Percentiles rank a stretch among this genome's conserved stretches.
Conservation (phyloP, 805 yeast species). For the Ogataea naganishii region DNA sequence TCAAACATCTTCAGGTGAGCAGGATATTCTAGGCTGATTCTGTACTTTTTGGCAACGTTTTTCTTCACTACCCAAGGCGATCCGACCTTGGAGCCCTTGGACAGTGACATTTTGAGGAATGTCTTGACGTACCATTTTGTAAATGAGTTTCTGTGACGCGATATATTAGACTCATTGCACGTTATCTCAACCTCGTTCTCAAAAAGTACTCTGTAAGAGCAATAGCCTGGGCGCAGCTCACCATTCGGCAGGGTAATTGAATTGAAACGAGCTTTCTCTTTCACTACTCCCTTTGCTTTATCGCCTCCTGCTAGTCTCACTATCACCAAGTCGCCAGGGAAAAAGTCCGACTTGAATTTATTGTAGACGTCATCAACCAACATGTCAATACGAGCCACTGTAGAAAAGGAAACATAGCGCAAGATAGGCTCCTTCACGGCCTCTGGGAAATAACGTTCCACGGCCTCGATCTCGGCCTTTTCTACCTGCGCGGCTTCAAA, state of each 20-base stretch:
- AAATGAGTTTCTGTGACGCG: slow-evolving; percentile 78
- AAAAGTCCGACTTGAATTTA: slow-evolving; percentile 71
- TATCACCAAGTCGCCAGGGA: slow-evolving; percentile 82
- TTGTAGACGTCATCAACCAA: slow-evolving; percentile 82
- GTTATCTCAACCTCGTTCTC: slow-evolving; percentile 45
- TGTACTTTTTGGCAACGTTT: slow-evolving; percentile 60
- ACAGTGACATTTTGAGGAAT: slow-evolving; percentile 70
- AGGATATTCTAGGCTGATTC: slow-evolving; percentile 56
- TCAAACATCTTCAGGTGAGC: slow-evolving; percentile 35
- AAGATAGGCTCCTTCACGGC: slow-evolving; percentile 89
- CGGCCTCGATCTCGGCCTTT: slow-evolving; percentile 48
- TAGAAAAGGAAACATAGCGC: slow-evolving; percentile 72
- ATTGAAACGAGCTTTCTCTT: slow-evolving; percentile 81
- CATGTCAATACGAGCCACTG: slow-evolving; percentile 72
- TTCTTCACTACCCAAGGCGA: slow-evolving; percentile 94
- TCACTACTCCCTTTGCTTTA: slow-evolving; percentile 48
- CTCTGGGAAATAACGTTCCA: slow-evolving; percentile 82
- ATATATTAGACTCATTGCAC: slow-evolving; percentile 63
- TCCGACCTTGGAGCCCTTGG: slow-evolving; percentile 75
- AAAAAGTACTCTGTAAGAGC: slow-evolving; percentile 66
- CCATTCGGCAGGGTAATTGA: slow-evolving; percentile 30
- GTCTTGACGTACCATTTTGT: slow-evolving; percentile 87
- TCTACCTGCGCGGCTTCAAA: slow-evolving; percentile 85
- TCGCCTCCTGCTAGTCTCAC: slow-evolving; percentile 41
- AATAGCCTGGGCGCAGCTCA: slow-evolving; percentile 31